phyloP scores from a whole-genome alignment of 2,329 filamentous ascomycete genomes.

The Pyrenochaeta sp. region DNA sequence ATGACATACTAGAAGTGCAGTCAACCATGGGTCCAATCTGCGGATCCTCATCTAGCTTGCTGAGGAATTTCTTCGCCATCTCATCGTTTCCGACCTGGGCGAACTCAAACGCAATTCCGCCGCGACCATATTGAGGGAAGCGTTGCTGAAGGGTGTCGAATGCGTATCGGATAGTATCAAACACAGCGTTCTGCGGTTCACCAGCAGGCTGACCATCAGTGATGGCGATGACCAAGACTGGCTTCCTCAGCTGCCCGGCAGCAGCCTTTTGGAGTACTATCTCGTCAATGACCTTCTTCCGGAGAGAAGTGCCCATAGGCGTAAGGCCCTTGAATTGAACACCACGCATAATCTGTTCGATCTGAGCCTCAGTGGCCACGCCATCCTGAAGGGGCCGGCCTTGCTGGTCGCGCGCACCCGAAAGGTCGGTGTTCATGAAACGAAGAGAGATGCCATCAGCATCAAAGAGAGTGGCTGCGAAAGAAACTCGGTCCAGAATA shows the following conservation, averaged over 20 bases:
- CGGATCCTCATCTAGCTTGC: constrained; percentile 70
- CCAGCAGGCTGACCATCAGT: constrained; percentile 73
- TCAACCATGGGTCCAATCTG: constrained; percentile 69
- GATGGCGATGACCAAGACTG: constrained; percentile 70
- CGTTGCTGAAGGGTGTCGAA: constrained; percentile 59
- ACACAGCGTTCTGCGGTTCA: constrained; percentile 65
- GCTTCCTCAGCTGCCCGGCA: constrained; percentile 65
- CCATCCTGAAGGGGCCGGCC: constrained; percentile 58
- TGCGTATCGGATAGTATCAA: constrained; percentile 65
- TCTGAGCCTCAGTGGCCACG: constrained; percentile 65
- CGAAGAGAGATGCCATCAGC: constrained; percentile 72
- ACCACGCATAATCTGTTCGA: constrained; percentile 64
- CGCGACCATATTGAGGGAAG: constrained; percentile 60
- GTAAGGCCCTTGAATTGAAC: constrained; percentile 72
- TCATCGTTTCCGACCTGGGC: constrained; percentile 74
- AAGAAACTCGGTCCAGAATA: constrained; percentile 70
- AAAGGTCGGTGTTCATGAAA: constrained; percentile 71
- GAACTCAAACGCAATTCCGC: constrained; percentile 72
- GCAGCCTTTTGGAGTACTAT: constrained; percentile 64
- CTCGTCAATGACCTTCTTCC: constrained; percentile 69
- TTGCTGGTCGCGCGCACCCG: constrained; percentile 30
- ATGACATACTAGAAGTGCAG: constrained; percentile 71
- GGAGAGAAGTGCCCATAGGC: constrained; percentile 70
- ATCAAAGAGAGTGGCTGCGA: constrained; percentile 73
- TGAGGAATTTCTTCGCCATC: constrained; percentile 69